These are phyloP conservation scores for Pittosporum tobira DNA, from an alignment of 129 eudicot genomes.

Conservation along the genomic window DNA sequence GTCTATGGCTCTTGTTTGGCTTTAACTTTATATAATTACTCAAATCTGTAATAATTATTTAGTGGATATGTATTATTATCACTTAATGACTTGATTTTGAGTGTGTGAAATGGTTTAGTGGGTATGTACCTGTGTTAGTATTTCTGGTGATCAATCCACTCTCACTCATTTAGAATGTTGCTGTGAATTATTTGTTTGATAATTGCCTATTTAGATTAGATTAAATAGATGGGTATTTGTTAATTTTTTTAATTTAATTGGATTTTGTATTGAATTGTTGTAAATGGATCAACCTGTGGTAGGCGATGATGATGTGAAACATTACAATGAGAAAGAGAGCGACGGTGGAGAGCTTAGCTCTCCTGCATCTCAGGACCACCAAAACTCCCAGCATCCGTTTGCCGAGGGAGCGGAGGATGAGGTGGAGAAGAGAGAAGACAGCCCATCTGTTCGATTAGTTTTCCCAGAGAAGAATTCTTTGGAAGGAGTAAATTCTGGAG, in stretches of 20 bases:
- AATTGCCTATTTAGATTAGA: neutral
- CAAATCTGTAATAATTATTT: neutral
- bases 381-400: conserved; percentile 18
- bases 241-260: conserved; percentile 3
- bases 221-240: conserved; percentile 4
- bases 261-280: conserved; percentile 11
- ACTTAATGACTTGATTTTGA: conserved; percentile 5
- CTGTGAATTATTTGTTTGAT: neutral
- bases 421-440: conserved; percentile 24
- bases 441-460: conserved; percentile 17
- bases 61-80: neutral
- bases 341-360: conserved; percentile 42
- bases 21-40: too few species aligned
- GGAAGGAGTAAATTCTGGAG: conserved; percentile 5
- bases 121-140: conserved; percentile 8
- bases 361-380: conserved; percentile 34
- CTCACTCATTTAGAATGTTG: too few species aligned
- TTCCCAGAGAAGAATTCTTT: neutral
- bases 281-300: conserved; percentile 30
- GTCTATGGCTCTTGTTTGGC: neutral
- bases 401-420: conserved; percentile 25
- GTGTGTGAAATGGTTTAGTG: conserved; percentile 13
- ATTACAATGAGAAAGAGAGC: conserved; percentile 31
- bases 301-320: conserved; percentile 30
- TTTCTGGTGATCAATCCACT: conserved; percentile 8